Conservation (phyloP, 768 basidiomycete species). For the Neoboletus brunneissimus region DNA sequence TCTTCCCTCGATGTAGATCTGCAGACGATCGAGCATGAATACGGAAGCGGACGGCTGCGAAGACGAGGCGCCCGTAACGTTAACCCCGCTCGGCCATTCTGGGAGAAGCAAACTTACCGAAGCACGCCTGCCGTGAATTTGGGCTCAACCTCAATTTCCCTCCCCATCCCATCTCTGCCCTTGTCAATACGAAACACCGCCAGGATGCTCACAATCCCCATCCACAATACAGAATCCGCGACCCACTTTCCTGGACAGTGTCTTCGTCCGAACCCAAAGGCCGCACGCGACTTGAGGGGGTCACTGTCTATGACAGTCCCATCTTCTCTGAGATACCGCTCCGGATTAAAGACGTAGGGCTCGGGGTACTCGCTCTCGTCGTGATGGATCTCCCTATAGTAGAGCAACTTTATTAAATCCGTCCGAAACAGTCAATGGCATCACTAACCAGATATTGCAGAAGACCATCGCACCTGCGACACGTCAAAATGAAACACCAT, state of each 20-base stretch:
- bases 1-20: slow-evolving; percentile 28
- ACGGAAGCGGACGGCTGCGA: slow-evolving; percentile 31
- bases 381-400: slow-evolving; percentile 29
- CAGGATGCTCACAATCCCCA: slow-evolving; percentile 29
- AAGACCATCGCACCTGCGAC: slow-evolving; percentile 25
- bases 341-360: slow-evolving; percentile 27
- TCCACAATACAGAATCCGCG: slow-evolving; percentile 32
- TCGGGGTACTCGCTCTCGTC: slow-evolving; percentile 29
- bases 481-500: slow-evolving; percentile 3
- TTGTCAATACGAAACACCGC: slow-evolving; percentile 24
- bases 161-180: slow-evolving; percentile 23
- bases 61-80: slow-evolving; percentile 11
- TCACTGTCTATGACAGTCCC: slow-evolving; percentile 24
- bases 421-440: neutral
- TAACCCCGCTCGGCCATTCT: slow-evolving; percentile 8
- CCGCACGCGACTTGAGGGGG: slow-evolving; percentile 26
- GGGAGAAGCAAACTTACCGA: slow-evolving; percentile 24
- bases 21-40: slow-evolving; percentile 28
- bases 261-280: slow-evolving; percentile 32
- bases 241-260: slow-evolving; percentile 33
- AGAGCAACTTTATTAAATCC: neutral
- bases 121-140: slow-evolving; percentile 33
- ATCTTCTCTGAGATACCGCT: slow-evolving; percentile 24
- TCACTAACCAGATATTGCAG: slow-evolving; percentile 30
- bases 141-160: slow-evolving; percentile 25